Conservation (phyloP, 2,329 filamentous ascomycete genomes). For the Diaporthe sp. region DNA sequence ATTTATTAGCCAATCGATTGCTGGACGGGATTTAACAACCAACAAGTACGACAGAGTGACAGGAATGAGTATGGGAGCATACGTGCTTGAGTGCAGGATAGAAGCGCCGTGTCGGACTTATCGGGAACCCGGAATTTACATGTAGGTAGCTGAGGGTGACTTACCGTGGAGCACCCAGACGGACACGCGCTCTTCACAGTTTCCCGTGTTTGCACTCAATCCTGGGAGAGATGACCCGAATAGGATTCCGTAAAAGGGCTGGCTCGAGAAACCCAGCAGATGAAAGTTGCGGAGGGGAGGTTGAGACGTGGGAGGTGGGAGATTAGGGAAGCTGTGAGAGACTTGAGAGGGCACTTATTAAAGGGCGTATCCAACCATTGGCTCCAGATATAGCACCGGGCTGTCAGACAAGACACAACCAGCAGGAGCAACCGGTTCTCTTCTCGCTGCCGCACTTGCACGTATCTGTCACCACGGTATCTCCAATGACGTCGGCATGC, state of each 20-base stretch:
- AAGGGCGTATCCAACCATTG: slow-evolving; percentile 4
- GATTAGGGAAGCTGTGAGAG: slow-evolving; percentile 8
- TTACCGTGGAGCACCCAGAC: not conserved
- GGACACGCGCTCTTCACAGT: not conserved
- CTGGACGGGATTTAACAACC: not conserved
- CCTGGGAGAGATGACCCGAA: not conserved
- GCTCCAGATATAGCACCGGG: slow-evolving; percentile 8
- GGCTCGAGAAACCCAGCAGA: slow-evolving; percentile 2
- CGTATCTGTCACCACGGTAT: slow-evolving; percentile 9
- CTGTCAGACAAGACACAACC: slow-evolving; percentile 13
- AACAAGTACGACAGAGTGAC: not conserved
- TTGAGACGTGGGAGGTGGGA: slow-evolving; percentile 1
- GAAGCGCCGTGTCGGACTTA: slow-evolving; percentile 2
- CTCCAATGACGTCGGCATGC: slow-evolving; percentile 28
- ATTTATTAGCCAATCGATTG: not conserved
- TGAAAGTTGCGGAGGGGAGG: not conserved
- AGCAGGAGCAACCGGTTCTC: slow-evolving; percentile 4
- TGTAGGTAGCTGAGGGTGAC: not conserved
- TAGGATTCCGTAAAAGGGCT: not conserved
- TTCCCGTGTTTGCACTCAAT: not conserved
- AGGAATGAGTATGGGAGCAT: not conserved
- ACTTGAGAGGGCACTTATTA: slow-evolving; percentile 1
- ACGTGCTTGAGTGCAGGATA: not conserved
- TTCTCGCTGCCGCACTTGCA: not conserved
- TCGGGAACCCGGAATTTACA: slow-evolving; percentile 9